Percentiles rank a stretch among this genome's conserved stretches.
phyloP scores from a whole-genome alignment of 176 grass and related monocot species.

The Bromus sterilis region DNA sequence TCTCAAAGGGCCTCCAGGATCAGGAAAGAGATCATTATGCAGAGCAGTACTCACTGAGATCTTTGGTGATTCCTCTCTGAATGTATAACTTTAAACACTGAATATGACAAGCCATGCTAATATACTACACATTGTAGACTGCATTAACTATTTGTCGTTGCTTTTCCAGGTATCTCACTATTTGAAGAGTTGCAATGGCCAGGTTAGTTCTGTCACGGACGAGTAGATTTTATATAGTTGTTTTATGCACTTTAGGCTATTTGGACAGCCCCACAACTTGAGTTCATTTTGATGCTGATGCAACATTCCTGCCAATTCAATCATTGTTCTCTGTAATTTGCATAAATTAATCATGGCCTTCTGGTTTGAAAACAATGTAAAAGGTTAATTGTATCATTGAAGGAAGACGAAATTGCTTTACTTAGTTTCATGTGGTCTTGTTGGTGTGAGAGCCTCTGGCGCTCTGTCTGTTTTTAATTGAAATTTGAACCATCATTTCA shows the following conservation, averaged over 20 bases:
- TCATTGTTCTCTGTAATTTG: neutral
- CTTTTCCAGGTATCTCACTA: slow-evolving; percentile 58
- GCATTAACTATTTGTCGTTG: slow-evolving; percentile 13
- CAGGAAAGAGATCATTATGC: slow-evolving; percentile 69
- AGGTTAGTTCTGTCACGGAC: slow-evolving; percentile 30
- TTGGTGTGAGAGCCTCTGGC: no score
- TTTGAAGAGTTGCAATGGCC: slow-evolving; percentile 55
- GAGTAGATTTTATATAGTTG: neutral
- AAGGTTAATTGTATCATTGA: neutral
- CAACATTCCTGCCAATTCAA: neutral
- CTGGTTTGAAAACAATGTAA: neutral
- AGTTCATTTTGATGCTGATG: neutral
- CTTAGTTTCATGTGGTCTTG: neutral
- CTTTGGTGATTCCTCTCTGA: slow-evolving; percentile 59
- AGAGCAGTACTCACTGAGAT: slow-evolving; percentile 48
- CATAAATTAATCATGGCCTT: neutral
- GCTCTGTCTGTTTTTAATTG: no score
- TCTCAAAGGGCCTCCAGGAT: slow-evolving; percentile 63
- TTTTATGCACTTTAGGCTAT: neutral
- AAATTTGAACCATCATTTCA: neutral
- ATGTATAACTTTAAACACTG: slow-evolving; percentile 37
- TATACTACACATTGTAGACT: neutral
- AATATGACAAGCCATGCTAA: neutral
- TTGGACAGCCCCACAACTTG: neutral
- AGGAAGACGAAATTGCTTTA: neutral